Base-by-base conservation (phyloP, 768 basidiomycete species). In the Cubamyces sp. region DNA sequence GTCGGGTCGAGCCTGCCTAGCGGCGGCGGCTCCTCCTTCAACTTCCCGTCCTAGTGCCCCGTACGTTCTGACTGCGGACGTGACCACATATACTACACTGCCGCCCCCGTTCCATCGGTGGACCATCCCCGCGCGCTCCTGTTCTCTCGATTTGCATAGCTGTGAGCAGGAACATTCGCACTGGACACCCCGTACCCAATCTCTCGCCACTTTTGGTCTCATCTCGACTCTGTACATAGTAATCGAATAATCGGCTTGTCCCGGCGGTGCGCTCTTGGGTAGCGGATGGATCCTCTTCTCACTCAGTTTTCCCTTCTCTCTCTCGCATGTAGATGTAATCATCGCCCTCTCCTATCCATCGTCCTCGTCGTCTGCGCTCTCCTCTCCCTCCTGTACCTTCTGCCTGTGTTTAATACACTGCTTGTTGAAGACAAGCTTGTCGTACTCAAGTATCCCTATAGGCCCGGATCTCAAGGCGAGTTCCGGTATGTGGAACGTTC, bases 241-340 rank as follows among this genome's bases (percentile, higher is more conserved):
- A 53, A 53, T 53, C 37, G 0, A 5, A 12, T 49, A 49, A 49
- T 49, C 3, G 12, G 5, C 48, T 16, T 34, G 6, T 6, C 34
- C 48, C 9, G 15, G 48, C 15, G 48, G 25, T 14, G 18, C 46
- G 5, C 46, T 57, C 39, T 49, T 57, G 56, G 56, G 56, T 57
- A 48, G 34, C 47, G 56, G 56, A 57, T 40, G 56, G 56, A 57
- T 57, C 37, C 26, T 54, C 18, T 45, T 28, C 34, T 47, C 40
- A 15, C 41, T 43, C 6, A n/a, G 5, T 15, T 12, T 6, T 43
- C 41, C 12, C 12, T 21, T 21, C n/a, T 43, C 42, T 43, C n/a
- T 34, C 19, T 39, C 42, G 23, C 16, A 23, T 56, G 55, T 56
- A 56, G 56, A 57, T 34, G 56, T 57, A 57, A 37, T 23, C 3